These are phyloP conservation scores for Arthrinium puccinioides DNA, from an alignment of 2,329 filamentous ascomycete species.

Conservation along the genomic window DNA sequence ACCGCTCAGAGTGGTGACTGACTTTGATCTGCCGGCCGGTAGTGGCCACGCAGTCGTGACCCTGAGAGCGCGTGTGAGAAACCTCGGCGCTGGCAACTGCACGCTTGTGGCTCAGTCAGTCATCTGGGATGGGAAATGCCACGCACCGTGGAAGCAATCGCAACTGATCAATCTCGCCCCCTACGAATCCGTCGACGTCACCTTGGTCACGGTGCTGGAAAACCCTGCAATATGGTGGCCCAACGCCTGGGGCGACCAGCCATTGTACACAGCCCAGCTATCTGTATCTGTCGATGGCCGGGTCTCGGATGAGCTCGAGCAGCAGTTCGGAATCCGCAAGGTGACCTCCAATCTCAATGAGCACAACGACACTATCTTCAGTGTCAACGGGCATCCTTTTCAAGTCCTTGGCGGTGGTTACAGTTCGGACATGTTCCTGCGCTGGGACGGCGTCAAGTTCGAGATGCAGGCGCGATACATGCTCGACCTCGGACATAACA, in stretches of 20 bases:
- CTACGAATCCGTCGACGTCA: slow-evolving; percentile 28
- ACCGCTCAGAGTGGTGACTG: slow-evolving; percentile 35
- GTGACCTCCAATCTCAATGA: slow-evolving; percentile 43
- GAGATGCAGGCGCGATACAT: slow-evolving; percentile 42
- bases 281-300: slow-evolving; percentile 8
- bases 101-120: slow-evolving; percentile 26
- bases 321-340: slow-evolving; percentile 45
- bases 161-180: slow-evolving; percentile 29
- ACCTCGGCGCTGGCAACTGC: slow-evolving; percentile 31
- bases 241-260: slow-evolving; percentile 49
- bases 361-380: slow-evolving; percentile 47
- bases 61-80: slow-evolving; percentile 29
- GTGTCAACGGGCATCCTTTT: slow-evolving; percentile 49
- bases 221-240: slow-evolving; percentile 55
- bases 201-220: slow-evolving; percentile 27
- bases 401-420: slow-evolving; percentile 56
- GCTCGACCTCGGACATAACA: slow-evolving; percentile 56
- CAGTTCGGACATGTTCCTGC: slow-evolving; percentile 53
- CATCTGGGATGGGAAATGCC: slow-evolving; percentile 24
- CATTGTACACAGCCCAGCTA: slow-evolving; percentile 34
- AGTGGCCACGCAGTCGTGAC: slow-evolving; percentile 25
- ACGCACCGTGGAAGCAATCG: slow-evolving; percentile 17
- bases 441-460: slow-evolving; percentile 44
- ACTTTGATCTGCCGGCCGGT: slow-evolving; percentile 25
- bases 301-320: slow-evolving; percentile 24